phyloP scores from a whole-genome alignment of 2,329 filamentous ascomycete genomes.

The Pseudogymnoascus sp. region DNA sequence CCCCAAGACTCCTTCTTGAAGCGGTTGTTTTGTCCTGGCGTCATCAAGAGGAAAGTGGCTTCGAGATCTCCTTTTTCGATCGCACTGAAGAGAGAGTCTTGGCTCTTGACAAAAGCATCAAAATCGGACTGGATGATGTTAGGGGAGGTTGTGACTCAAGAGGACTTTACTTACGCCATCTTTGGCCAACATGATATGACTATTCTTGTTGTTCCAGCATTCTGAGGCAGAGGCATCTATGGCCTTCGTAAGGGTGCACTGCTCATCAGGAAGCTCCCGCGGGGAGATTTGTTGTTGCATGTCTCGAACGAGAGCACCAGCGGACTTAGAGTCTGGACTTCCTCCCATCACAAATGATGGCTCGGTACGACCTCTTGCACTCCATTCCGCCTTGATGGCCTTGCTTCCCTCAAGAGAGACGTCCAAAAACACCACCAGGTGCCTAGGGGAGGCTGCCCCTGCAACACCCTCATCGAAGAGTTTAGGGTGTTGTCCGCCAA shows the following conservation, averaged over 20 bases:
- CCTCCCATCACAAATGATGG: constrained; percentile 6
- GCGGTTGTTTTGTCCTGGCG: background rate
- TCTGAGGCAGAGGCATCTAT: background rate
- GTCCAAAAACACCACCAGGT: constrained; percentile 1
- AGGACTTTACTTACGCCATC: background rate
- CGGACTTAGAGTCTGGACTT: background rate
- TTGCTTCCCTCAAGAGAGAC: constrained; percentile 5
- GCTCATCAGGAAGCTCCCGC: background rate
- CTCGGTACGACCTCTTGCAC: background rate
- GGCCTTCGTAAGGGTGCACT: background rate
- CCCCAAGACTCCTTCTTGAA: background rate
- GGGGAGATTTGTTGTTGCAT: constrained; percentile 3
- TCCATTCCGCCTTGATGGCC: background rate
- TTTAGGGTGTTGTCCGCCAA: constrained; percentile 43
- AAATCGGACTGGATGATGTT: background rate
- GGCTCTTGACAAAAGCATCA: background rate
- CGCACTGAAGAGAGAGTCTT: constrained; percentile 2
- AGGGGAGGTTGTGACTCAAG: background rate
- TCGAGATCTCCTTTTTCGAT: constrained; percentile 2
- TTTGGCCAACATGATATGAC: background rate
- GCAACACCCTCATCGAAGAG: constrained; percentile 39
- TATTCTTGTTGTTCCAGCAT: background rate
- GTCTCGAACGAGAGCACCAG: background rate
- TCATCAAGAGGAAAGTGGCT: background rate
- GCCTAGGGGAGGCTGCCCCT: background rate